Conservation (phyloP, 768 basidiomycete species). For the Podaxis rugospora region DNA sequence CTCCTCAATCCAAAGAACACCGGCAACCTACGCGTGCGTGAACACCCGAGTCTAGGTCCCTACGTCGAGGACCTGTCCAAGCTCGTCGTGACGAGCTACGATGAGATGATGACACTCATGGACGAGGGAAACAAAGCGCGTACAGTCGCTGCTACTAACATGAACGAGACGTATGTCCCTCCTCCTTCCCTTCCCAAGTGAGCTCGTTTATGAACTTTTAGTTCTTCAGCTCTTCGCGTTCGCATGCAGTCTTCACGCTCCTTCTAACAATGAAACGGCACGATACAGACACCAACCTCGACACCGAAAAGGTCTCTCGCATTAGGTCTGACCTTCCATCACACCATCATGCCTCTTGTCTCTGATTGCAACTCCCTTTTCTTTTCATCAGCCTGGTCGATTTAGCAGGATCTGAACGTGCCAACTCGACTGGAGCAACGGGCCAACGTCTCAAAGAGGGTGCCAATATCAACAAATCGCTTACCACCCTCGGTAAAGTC, state of each 20-base stretch:
- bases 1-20: conserved; percentile 96
- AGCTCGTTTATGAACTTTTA: neutral
- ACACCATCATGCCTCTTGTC: neutral
- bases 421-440: conserved; percentile 96
- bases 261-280: conserved; percentile 89
- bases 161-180: conserved; percentile 89
- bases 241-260: conserved; percentile 97
- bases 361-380: conserved; percentile 7
- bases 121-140: conserved; percentile 99
- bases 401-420: conserved; percentile 94
- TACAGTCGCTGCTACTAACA: conserved; percentile 97
- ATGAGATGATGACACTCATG: conserved; percentile 99
- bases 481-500: conserved; percentile 97
- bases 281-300: conserved; percentile 79
- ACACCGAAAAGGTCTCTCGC: conserved; percentile 98
- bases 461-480: conserved; percentile 97
- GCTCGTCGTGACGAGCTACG: conserved; percentile 84
- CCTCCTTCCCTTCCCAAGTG: conserved; percentile 9
- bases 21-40: conserved; percentile 93
- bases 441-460: conserved; percentile 96
- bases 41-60: conserved; percentile 94
- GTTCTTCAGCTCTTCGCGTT: conserved; percentile 76
- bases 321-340: conserved; percentile 60
- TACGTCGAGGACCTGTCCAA: conserved; percentile 98
- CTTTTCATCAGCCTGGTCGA: conserved; percentile 69